phyloP scores from a whole-genome alignment of 345 rosid species.

The Hibiscus mutabilis region DNA sequence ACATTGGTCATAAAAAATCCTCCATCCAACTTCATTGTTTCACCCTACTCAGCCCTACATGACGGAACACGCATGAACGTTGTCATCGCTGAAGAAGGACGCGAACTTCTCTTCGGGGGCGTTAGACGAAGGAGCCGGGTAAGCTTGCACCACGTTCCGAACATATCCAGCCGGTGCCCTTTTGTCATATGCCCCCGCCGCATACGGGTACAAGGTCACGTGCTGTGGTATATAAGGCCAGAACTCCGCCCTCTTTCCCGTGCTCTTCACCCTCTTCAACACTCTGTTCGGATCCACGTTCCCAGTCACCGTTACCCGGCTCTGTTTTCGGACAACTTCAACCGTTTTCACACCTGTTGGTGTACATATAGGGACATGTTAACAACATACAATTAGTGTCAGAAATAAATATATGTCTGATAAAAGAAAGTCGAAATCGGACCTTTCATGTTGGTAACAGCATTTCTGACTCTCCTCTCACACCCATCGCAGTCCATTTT shows the following conservation, averaged over 20 bases:
- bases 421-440: background rate
- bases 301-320: slow-evolving; percentile 49
- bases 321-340: slow-evolving; percentile 54
- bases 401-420: background rate
- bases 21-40: background rate
- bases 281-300: slow-evolving; percentile 61
- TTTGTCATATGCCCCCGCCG: slow-evolving; percentile 49
- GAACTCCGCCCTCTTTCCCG: slow-evolving; percentile 62
- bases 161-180: slow-evolving; percentile 56
- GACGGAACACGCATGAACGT: slow-evolving; percentile 67
- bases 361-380: background rate
- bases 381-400: background rate
- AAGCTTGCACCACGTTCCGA: slow-evolving; percentile 51
- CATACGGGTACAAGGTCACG: slow-evolving; percentile 48
- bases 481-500: slow-evolving; percentile 99
- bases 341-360: slow-evolving; percentile 47
- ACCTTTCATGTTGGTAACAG: slow-evolving; percentile 74
- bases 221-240: slow-evolving; percentile 80
- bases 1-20: background rate
- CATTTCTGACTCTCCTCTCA: slow-evolving; percentile 76
- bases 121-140: slow-evolving; percentile 32
- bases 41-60: slow-evolving; percentile 28
- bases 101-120: slow-evolving; percentile 42
- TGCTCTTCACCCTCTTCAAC: slow-evolving; percentile 53
- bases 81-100: slow-evolving; percentile 64